Evolutionary conservation across 2,329 filamentous ascomycete species (phyloP), one percentile per base, ranked within the genome.

Genomic region (Cladosporium halotolerans): DNA sequence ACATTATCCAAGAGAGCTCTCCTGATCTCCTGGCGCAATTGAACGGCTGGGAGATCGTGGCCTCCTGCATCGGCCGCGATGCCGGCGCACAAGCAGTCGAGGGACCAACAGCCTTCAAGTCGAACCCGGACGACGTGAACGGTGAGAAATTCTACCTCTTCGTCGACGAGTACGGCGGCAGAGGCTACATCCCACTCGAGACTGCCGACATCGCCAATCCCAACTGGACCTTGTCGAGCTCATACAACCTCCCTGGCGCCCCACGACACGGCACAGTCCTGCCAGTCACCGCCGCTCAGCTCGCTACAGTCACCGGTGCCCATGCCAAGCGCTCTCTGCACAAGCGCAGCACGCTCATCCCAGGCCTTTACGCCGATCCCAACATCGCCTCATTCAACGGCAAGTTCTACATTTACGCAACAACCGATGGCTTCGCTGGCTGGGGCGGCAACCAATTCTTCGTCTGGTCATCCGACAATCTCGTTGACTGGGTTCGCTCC

Each of bases 61-160:
- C 71, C 3, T 70, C 70, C 1, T 81, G 78, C 53, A 80, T 81
- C 52, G 78, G 77, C 1, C 63, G 63, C 7, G 70, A 78, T 3
- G 78, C 78, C 0, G 78, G 78, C 0, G 74, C 74, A 0, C 63
- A 65, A 9, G 70, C 69, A 0, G 76, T 80, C 0, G 78, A 81
- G 54, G 78, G 78, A 0, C 78, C 78, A 0, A 79, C 77, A 0
- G 65, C 73, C 0, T 81, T 81, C 69, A 76, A 74, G 56, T 66
- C 76, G 0, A 81, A 80, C 55, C 63, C 73, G 0, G 66, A 64
- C 0, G 78, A 81, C 55, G 69, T 71, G 3, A 69, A 79, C 50
- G 78, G 78, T 8, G 69, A 78, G 13, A 79, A 78, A 61, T 80
- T 72, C 58, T 80, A 79, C 57, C 73, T 81, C 0, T 80, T 80